Evolutionary conservation across 306 rosid genomes (phyloP).

Genomic region (Adenanthera pavonina): DNA sequence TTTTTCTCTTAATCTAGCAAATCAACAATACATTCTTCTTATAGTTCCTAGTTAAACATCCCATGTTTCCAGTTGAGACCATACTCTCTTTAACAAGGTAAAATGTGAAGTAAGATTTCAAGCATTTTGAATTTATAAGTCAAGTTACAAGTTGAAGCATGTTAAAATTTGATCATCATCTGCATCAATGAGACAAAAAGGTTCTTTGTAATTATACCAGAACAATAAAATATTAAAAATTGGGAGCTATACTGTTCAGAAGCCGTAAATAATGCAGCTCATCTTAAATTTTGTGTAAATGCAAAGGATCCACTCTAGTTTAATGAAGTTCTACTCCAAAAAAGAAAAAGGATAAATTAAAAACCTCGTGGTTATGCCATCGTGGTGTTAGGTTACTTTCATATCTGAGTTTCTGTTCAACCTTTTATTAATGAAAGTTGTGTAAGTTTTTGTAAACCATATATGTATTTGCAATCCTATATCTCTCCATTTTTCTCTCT

Average conservation of each 20-base stretch:
- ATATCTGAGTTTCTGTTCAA: neutral
- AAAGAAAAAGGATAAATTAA: neutral
- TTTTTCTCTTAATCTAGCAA: neutral
- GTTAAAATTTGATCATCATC: neutral
- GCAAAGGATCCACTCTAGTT: neutral
- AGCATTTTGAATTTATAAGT: neutral
- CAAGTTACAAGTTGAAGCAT: neutral
- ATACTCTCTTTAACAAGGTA: neutral
- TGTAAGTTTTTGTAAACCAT: neutral
- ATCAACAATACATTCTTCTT: neutral
- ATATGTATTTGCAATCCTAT: neutral
- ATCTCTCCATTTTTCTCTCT: neutral
- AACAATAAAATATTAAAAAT: neutral
- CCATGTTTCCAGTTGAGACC: neutral
- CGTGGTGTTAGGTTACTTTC: neutral
- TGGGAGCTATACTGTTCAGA: no score
- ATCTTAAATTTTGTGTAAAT: no score
- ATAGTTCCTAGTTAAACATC: neutral
- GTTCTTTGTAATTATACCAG: neutral
- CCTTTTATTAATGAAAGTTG: neutral
- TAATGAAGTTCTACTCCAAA: neutral
- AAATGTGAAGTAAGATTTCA: neutral
- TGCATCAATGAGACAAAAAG: neutral
- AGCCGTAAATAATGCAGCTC: no score
- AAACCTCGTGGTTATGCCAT: neutral